Evolutionary conservation across 306 rosid genomes (phyloP).

Genomic region (Quercus rubra): DNA sequence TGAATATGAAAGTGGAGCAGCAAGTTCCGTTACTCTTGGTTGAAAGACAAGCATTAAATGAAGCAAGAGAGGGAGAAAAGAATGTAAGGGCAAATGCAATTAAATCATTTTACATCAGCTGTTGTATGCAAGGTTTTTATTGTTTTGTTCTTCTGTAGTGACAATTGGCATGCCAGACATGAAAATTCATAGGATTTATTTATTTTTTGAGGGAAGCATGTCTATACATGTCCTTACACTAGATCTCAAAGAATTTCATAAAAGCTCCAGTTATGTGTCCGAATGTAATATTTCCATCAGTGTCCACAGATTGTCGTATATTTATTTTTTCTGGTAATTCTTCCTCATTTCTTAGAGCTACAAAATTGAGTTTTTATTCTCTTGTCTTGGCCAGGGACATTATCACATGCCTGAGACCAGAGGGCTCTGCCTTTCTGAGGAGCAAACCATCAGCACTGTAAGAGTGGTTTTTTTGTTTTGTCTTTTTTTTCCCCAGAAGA

Average conservation of each 20-base stretch:
- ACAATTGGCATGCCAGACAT: constrained; percentile 5
- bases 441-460: constrained; percentile 63
- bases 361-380: background rate
- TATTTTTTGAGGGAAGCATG: background rate
- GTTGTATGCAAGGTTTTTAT: constrained; percentile 1
- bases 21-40: constrained; percentile 92
- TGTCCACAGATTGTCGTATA: background rate
- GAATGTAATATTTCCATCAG: background rate
- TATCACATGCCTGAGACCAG: constrained; percentile 65
- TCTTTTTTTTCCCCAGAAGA: background rate
- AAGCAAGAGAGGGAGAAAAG: constrained; percentile 97
- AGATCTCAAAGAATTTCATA: background rate
- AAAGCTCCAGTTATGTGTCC: background rate
- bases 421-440: constrained; percentile 70
- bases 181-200: constrained; percentile 10
- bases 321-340: too few relatives aligned
- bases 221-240: background rate
- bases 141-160: background rate
- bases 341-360: background rate
- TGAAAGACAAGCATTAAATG: constrained; percentile 94
- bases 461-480: constrained; percentile 8
- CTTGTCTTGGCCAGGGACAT: constrained; percentile 41
- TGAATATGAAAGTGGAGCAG: constrained; percentile 89
- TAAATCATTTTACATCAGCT: constrained; percentile 17
- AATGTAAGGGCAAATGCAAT: constrained; percentile 55